Conservation (phyloP, 2,329 filamentous ascomycete genomes). For the Xylariaceae sp. region DNA sequence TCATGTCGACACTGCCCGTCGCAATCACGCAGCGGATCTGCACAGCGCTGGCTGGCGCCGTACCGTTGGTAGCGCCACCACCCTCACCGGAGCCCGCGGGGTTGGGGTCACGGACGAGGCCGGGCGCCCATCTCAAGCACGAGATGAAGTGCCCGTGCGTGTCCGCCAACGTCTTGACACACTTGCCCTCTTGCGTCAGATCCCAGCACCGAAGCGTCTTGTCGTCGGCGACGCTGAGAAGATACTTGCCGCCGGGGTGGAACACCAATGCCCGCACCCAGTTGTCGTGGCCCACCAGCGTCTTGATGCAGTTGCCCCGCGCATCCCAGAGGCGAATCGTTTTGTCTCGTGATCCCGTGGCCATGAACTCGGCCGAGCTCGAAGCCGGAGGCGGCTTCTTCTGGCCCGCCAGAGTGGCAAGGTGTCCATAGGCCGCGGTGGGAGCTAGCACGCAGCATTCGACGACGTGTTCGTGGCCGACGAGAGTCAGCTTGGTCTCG, state of each 20-base stretch:
- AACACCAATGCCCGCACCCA: constrained; percentile 87
- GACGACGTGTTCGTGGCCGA: constrained; percentile 82
- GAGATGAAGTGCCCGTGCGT: constrained; percentile 82
- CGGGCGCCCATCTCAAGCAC: constrained; percentile 83
- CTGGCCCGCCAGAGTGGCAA: constrained; percentile 73
- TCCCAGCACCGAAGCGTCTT: constrained; percentile 95
- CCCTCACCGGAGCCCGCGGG: constrained; percentile 36
- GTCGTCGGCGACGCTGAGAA: constrained; percentile 82
- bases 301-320: constrained; percentile 79
- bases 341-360: constrained; percentile 86
- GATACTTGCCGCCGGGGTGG: constrained; percentile 86
- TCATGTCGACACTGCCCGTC: constrained; percentile 79
- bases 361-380: constrained; percentile 81
- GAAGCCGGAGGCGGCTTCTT: constrained; percentile 74
- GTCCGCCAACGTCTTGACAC: constrained; percentile 75
- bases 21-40: constrained; percentile 82
- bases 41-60: constrained; percentile 38
- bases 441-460: constrained; percentile 88
- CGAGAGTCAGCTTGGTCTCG: constrained; percentile 73
- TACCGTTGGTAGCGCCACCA: constrained; percentile 29
- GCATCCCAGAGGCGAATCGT: constrained; percentile 86
- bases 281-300: constrained; percentile 84
- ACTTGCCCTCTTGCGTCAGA: constrained; percentile 81
- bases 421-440: constrained; percentile 68
- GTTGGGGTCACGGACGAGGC: constrained; percentile 49